A percentile compares a stretch with the other conserved stretches of the same genome.
These are phyloP conservation scores for Panicum hallii DNA, from an alignment of 202 grass and related monocot genomes.

Conservation along the genomic window DNA sequence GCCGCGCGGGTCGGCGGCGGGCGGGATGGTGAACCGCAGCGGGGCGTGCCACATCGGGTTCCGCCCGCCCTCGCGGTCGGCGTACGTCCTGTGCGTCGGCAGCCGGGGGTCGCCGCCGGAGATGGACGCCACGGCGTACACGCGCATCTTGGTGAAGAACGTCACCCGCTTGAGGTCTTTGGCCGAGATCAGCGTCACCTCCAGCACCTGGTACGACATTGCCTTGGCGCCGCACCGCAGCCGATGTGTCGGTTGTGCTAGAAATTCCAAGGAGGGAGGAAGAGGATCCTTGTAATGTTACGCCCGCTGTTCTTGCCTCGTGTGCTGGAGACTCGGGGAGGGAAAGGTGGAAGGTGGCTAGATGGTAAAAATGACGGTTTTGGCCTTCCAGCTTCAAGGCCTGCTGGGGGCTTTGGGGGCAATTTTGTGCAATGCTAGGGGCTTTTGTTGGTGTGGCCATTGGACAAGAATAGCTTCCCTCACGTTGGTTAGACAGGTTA, in stretches of 20 bases:
- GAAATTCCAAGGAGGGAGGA: background rate
- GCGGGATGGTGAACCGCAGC: slow-evolving; percentile 57
- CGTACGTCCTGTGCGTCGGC: slow-evolving; percentile 53
- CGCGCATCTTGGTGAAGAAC: slow-evolving; percentile 65
- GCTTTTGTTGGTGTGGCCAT: background rate
- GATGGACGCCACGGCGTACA: slow-evolving; percentile 74
- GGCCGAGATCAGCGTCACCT: slow-evolving; percentile 77
- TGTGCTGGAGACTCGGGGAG: background rate
- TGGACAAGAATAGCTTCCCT: slow-evolving; percentile 35
- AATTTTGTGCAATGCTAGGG: slow-evolving; percentile 11
- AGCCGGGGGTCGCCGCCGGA: slow-evolving; percentile 47
- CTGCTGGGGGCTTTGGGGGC: background rate
- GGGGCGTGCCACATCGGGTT: slow-evolving; percentile 63
- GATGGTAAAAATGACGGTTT: slow-evolving; percentile 1
- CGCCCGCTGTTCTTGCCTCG: background rate
- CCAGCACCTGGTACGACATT: slow-evolving; percentile 57
- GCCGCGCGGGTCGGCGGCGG: slow-evolving; percentile 41
- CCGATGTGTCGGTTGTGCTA: background rate
- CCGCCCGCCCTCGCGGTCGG: slow-evolving; percentile 51
- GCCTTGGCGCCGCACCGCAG: background rate
- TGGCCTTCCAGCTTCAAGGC: slow-evolving; percentile 9
- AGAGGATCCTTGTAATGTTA: background rate
- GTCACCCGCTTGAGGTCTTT: slow-evolving; percentile 84
- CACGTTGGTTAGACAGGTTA: background rate
- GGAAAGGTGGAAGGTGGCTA: background rate